A percentile compares a stretch with the other conserved stretches of the same genome.
Conservation (phyloP, 139 green algal genomes). For the Chlorella sorokiniana region DNA sequence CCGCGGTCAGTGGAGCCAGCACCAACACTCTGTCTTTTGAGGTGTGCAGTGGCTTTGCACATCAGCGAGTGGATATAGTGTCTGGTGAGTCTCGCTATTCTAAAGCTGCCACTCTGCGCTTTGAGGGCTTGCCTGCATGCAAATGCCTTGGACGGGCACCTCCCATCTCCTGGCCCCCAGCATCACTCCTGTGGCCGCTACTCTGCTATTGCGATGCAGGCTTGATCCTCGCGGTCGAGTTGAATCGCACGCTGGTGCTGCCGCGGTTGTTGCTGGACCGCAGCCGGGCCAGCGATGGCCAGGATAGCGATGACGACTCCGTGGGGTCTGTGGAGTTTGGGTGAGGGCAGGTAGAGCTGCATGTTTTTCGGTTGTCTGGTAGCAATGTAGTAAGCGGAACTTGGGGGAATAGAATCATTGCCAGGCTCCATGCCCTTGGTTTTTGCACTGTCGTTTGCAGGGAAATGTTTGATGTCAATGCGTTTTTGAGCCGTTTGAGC, state of each 20-base stretch:
- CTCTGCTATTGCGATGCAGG: too few species aligned
- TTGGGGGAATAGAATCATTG: neutral
- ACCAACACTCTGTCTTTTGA: slow-evolving; percentile 14
- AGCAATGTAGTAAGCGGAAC: neutral
- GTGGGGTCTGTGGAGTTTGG: neutral
- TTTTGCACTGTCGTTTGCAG: neutral
- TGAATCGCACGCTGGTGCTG: slow-evolving; percentile 32
- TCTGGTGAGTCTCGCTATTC: too few species aligned
- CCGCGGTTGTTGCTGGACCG: slow-evolving; percentile 41
- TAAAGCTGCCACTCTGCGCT: too few species aligned
- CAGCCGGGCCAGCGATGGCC: neutral
- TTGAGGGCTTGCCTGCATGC: too few species aligned
- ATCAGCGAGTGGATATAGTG: slow-evolving; percentile 49
- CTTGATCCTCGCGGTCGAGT: slow-evolving; percentile 34
- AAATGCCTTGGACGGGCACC: too few species aligned
- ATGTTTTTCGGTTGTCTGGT: neutral
- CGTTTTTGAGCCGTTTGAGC: neutral
- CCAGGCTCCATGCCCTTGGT: neutral
- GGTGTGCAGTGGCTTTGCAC: slow-evolving; percentile 57
- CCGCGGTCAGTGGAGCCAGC: neutral
- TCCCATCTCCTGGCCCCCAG: too few species aligned
- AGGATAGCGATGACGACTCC: neutral
- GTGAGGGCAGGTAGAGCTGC: neutral
- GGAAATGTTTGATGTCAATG: neutral
- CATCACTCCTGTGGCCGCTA: too few species aligned